Evolutionary conservation across 345 rosid genomes (phyloP), one percentile per base, ranked within the genome.

Genomic region (Acer yangbiense): DNA sequence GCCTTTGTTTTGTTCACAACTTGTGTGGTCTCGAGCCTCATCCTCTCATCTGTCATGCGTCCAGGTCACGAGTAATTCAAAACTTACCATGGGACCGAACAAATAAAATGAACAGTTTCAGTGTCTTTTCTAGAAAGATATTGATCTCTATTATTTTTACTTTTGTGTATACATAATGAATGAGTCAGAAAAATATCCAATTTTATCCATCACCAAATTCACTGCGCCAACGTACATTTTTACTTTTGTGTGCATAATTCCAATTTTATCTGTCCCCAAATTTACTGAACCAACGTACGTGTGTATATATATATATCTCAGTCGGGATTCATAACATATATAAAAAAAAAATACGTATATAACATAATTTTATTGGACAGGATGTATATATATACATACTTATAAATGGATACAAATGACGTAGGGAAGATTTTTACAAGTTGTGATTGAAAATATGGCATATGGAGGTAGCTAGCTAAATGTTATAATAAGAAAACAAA

Each of bases 131-230:
- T 11, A n/a, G 6, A 35, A 35, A 35, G 39, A 35, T 35, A 57
- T 7, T 3, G 16, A 57, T 20, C 23, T 57, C 62, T 57, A 57
- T 17, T 8, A 2, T 57, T 57, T 57, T 18, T n/a, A 18, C 23
- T 57, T 55, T 17, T 70, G 13, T 14, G 39, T 29, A 50, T 23
- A 4, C 61, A 4, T 35, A 6, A 23, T 46, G n/a, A 39, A 9
- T 7, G 64, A 16, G 16, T 27, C 25, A 52, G 23, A 63, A 71
- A 55, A 54, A 71, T 32, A 71, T 71, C 74, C 9, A 71, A 71
- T 55, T 29, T 55, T 55, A 71, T 5, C 74, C 48, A 27, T 25
- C 74, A 8, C 23, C 41, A 48, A 12, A 35, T 27, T 50, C 55
- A 50, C 55, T 50, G 55, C 14, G 12, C 54, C 4, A 13, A 48